These are phyloP conservation scores for Thermoascus crustaceus DNA, from an alignment of 2,329 filamentous ascomycete species.

Conservation along the genomic window DNA sequence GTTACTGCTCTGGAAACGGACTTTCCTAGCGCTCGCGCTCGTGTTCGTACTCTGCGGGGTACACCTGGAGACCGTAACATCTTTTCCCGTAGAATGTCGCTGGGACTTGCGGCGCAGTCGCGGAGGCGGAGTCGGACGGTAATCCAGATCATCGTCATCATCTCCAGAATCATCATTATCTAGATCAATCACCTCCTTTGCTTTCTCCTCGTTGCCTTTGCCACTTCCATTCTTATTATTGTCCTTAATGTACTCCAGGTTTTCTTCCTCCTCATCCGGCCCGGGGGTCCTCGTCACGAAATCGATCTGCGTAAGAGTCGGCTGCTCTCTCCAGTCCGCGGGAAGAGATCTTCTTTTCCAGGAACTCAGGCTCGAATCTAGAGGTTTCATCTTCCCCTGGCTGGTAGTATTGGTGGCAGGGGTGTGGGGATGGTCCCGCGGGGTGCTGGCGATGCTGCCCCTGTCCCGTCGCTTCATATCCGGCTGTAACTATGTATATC, in stretches of 20 bases:
- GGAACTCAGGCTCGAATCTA: too few species aligned
- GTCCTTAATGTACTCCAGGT: conserved; percentile 25
- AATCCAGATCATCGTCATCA: conserved; percentile 17
- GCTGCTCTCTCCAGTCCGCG: conserved; percentile 21
- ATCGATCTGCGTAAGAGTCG: conserved; percentile 36
- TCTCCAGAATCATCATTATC: conserved; percentile 17
- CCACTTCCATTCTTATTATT: conserved; percentile 2
- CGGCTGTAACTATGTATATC: too few species aligned
- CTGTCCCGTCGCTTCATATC: too few species aligned
- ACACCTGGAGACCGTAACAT: conserved; percentile 3
- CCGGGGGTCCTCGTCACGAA: conserved; percentile 23
- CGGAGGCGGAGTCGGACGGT: conserved; percentile 9
- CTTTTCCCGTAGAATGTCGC: conserved; percentile 8
- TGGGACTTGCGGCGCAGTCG: conserved; percentile 7
- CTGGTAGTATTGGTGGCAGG: conserved; percentile 3
- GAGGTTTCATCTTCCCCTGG: too few species aligned
- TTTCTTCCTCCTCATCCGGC: conserved; percentile 14
- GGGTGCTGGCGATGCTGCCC: too few species aligned
- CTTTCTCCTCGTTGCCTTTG: conserved; percentile 2
- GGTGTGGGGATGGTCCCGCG: not conserved
- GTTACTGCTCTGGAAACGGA: too few species aligned
- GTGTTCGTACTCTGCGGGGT: conserved; percentile 11
- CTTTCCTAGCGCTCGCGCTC: too few species aligned
- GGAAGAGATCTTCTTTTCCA: conserved; percentile 15
- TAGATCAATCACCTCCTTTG: conserved; percentile 16